phyloP scores from a whole-genome alignment of 805 yeast genomes.

The Wickerhamomyces sydowiorum region DNA sequence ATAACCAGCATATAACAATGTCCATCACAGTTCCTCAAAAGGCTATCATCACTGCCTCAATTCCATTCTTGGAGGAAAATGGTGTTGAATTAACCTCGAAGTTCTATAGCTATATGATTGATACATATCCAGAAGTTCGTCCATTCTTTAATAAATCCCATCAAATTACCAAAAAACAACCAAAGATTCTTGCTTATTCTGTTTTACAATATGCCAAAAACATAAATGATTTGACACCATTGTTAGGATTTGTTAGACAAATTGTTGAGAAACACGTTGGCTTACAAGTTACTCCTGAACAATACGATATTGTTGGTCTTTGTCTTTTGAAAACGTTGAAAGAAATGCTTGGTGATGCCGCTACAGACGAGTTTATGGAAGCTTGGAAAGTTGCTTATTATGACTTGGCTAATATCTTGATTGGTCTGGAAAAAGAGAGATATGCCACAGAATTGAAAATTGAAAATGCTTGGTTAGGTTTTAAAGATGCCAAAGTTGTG shows the following conservation, averaged over 20 bases:
- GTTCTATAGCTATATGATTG: constrained; percentile 53
- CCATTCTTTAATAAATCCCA: constrained; percentile 57
- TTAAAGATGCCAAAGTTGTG: constrained; percentile 43
- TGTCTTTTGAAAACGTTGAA: constrained; percentile 49
- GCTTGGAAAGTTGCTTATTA: constrained; percentile 68
- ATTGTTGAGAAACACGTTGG: constrained; percentile 66
- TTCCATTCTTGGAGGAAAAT: constrained; percentile 49
- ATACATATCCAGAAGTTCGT: constrained; percentile 45
- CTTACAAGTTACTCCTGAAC: constrained; percentile 55
- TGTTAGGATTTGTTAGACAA: constrained; percentile 48
- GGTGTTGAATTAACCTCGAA: constrained; percentile 50
- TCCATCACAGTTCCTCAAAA: constrained; percentile 27
- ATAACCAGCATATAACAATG: constrained; percentile 12
- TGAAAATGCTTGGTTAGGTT: constrained; percentile 51
- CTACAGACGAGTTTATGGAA: constrained; percentile 49
- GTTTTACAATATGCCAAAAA: constrained; percentile 55
- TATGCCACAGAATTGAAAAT: constrained; percentile 30
- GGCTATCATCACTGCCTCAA: constrained; percentile 36
- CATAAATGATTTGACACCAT: constrained; percentile 51
- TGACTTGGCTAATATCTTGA: constrained; percentile 55
- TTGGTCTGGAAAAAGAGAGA: constrained; percentile 43
- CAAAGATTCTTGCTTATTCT: constrained; percentile 58
- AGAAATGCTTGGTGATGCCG: constrained; percentile 50
- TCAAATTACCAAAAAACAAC: constrained; percentile 52
- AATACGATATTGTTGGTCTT: constrained; percentile 60